Conservation (phyloP, 352 stramenopile genomes). For the Phytophthora chlamydospora region DNA sequence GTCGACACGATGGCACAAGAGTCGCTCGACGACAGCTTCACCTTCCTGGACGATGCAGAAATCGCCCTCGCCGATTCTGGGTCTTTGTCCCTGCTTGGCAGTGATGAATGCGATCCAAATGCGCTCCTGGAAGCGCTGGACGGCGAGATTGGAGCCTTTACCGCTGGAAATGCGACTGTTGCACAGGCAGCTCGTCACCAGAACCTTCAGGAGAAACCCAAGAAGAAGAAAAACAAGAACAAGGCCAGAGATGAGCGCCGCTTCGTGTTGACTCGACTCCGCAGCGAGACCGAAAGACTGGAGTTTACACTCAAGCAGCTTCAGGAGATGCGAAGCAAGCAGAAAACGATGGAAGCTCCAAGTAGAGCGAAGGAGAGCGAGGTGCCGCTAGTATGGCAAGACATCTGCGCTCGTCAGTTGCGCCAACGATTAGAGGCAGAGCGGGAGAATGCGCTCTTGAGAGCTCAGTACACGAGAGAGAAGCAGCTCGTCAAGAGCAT, state of each 20-base stretch:
- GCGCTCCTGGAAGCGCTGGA: conserved; percentile 16
- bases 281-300: conserved; percentile 4
- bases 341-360: neutral
- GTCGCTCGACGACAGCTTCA: too few relatives aligned
- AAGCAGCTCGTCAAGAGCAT: conserved; percentile 22
- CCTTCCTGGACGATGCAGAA: too few relatives aligned
- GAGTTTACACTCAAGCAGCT: conserved; percentile 18
- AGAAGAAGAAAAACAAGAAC: neutral
- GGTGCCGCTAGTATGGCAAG: conserved; percentile 20
- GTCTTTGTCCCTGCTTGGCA: conserved; percentile 3
- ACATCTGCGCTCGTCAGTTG: conserved; percentile 14
- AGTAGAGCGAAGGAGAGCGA: neutral
- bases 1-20: too few relatives aligned
- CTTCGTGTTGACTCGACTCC: conserved; percentile 9
- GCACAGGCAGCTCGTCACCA: conserved; percentile 7
- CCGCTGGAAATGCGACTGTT: neutral
- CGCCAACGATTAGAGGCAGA: conserved; percentile 15
- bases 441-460: conserved; percentile 30
- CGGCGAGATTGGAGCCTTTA: neutral
- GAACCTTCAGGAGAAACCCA: neutral
- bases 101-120: conserved; percentile 12
- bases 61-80: too few relatives aligned
- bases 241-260: conserved; percentile 18
- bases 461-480: conserved; percentile 21
- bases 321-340: conserved; percentile 5